Base-by-base conservation (phyloP, 495 filamentous ascomycete genomes). In the Penicillium manginii region DNA sequence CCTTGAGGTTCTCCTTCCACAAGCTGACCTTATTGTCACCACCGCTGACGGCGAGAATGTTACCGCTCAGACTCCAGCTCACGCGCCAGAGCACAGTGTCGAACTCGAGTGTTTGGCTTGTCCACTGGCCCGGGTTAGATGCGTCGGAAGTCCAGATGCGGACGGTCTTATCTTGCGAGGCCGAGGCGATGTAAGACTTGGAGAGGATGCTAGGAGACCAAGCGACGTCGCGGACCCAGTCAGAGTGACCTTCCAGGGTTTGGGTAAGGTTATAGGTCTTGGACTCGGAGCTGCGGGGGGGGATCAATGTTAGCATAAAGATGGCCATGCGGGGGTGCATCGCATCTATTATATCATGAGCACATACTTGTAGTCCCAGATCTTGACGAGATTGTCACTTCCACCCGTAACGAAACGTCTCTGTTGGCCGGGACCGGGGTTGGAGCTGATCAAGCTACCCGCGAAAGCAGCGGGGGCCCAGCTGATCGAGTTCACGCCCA, bases 161-260 rank as follows among this genome's bases (percentile, higher is more conserved):
- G 52, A 98, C 93, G 11, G 91, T 96, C 81, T 92, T 93, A 66
- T 99, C 94, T 78, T 98, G 92, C n/a, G 85, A 88, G 14, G 93
- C 94, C 15, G 86, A 89, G 21, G 94, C 96, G 62, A 99, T 96
- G 78, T 99, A 99, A 46, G 85, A 87, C 82, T 96, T 98, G 68
- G 90, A 88, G 58, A 98, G 81, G 46, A 98, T 89, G 54, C 91
- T 96, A 7, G 94, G 94, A 46, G 88, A 89, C 96, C 96, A 98
- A 14, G 93, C 91, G 8, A 99, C 94, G 71, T 99, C 96, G 48
- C 94, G 89, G 50, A 99, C 94, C 94, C 94, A 99, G 79, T 98
- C 94, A 0, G 86, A 87, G 73, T 99, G 94, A 62, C 94, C 94
- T 58, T 80, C 72, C 48, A 83, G 65, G 87, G 81, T 63, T 84